A percentile compares a stretch with the other conserved stretches of the same genome.
These are phyloP conservation scores for Euphorbia pulcherrima DNA, from an alignment of 345 rosid genomes.

Conservation along the genomic window DNA sequence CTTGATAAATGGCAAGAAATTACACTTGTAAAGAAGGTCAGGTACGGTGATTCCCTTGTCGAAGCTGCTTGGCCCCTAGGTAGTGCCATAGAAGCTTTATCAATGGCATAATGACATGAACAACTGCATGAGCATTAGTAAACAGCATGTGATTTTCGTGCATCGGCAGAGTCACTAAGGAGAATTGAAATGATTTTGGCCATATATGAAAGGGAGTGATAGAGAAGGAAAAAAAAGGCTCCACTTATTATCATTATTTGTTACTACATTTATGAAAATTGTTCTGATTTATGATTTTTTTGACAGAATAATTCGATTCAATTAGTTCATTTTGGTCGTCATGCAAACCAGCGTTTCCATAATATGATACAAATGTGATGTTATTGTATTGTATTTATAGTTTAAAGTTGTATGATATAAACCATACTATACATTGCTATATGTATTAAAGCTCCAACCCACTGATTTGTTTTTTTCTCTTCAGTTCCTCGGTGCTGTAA, in stretches of 20 bases:
- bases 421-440: no score
- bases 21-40: constrained; percentile 75
- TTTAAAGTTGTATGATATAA: no score
- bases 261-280: constrained; percentile 22
- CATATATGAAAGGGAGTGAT: constrained; percentile 27
- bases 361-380: background rate
- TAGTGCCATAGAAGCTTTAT: constrained; percentile 92
- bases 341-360: background rate
- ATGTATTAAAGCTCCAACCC: no score
- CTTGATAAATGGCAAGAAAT: constrained; percentile 71
- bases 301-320: constrained; percentile 26
- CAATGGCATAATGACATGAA: constrained; percentile 27
- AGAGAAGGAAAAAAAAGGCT: constrained; percentile 1
- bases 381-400: background rate
- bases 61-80: constrained; percentile 99
- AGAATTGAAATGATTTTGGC: constrained; percentile 21
- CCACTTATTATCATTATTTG: constrained; percentile 38
- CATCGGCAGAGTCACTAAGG: background rate
- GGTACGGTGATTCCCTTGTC: constrained; percentile 58
- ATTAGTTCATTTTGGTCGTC: constrained; percentile 26
- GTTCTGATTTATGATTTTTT: constrained; percentile 22
- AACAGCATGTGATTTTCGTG: background rate
- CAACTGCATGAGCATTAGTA: background rate
- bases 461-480: no score
- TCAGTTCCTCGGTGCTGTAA: no score